Evolutionary conservation across 2,329 filamentous ascomycete genomes (phyloP), one percentile per base, ranked within the genome.

Genomic region (Phaeoacremonium minimum): DNA sequence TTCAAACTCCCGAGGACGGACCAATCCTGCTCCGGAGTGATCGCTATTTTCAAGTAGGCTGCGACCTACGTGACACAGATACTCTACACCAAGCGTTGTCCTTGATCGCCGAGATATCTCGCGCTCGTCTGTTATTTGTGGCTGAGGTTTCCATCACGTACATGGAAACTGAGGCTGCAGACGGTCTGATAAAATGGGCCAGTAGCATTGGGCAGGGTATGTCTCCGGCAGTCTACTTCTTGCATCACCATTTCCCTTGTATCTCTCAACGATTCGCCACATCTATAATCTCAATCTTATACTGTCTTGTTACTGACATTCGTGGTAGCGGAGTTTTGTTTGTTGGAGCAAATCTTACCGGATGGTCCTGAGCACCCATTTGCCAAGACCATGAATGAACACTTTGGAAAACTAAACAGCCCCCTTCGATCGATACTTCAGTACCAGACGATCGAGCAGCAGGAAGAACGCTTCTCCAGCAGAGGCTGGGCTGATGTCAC

Each of bases 131-230:
- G 3, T 66, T 96, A 16, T 95, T 93, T 50, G 75, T 89, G 17
- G 89, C 89, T 1, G 91, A 97, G 60, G 89, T 95, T 12, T 94
- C 89, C 4, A 77, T 95, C 28, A 93, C 88, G 1, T 95, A 95
- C 51, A 94, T 95, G 87, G 80, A 88, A 38, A 77, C 79, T 3
- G 58, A 74, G 15, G 80, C 79, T 28, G 81, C 88, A 6, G 83
- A 95, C 63, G 69, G 73, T 13, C 68, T 96, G 7, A 81, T 96
- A 18, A 56, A 70, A 34, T 96, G 88, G 88, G 83, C 85, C n/a
- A 77, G 79, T 37, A 76, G 65, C 9, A 67, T 94, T 33, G 73
- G 78, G 11, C 67, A 84, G 58, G 77, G 85, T 87, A 63, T 15
- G 18, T 20, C 15, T 9, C 29, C 28, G 15, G n/a, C 32, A 18